Base-by-base conservation (phyloP, 768 basidiomycete species). In the Russula sp. region DNA sequence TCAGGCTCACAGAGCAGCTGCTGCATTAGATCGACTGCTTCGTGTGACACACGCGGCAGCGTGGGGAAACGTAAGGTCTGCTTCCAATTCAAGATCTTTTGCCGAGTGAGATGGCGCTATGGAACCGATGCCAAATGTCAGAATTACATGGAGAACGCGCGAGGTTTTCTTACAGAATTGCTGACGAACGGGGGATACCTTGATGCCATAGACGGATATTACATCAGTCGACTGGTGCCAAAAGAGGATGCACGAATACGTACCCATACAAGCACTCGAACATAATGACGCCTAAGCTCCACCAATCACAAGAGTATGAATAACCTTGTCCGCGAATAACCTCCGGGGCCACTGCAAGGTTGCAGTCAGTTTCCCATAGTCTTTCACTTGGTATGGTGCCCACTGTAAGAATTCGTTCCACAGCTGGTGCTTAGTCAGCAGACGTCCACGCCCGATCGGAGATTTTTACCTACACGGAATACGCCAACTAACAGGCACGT, bases 31-130 rank as follows among this genome's bases (percentile, higher is more conserved):
- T 87, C 87, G 65, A 91, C 82, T 56, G 88, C 94, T 75, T 93
- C 91, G 72, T 85, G 84, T 55, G 94, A 94, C 61, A 95, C 87
- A 62, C 81, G 84, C 63, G 94, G 94, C 65, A 86, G 83, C 32
- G 84, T 74, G 6, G 95, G 94, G 75, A 98, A 98, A 63, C 88
- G 87, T 67, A 98, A 80, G 31, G 88, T 83, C 72, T 88, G 87
- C 66, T 86, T 87, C 94, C 95, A 98, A 77, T 94, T 94, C 70
- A 98, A 78, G 74, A 98, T 98, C 80, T 96, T 98, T 78, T 97
- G 93, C 64, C 95, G 83, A 59, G 95, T 98, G 71, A 93, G 85
- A 76, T 96, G 94, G 34, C 96, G 84, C 90, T 93, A 69, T 59
- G 14, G 48, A 55, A 54, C 60, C 66, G 65, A 64, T 57, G 40